Evolutionary conservation across 176 grass and related monocot species (phyloP).

Genomic region (Secale cereale): DNA sequence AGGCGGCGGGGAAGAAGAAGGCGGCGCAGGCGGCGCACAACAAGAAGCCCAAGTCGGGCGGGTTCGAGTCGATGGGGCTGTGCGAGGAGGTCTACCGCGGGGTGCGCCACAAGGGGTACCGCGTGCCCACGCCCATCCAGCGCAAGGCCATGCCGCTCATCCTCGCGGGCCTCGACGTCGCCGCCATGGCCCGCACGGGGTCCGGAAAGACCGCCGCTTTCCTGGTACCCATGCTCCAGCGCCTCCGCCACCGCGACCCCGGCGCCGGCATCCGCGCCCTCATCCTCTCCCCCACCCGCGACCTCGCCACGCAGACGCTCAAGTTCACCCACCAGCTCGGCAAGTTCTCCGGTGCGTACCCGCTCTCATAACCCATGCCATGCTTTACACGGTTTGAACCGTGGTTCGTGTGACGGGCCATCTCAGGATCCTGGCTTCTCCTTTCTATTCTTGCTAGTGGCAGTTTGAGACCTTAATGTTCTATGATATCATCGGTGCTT

Average conservation of each 20-base stretch:
- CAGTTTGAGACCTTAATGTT: background rate
- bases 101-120: slow-evolving; percentile 88
- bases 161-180: slow-evolving; percentile 73
- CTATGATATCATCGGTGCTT: background rate
- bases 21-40: slow-evolving; percentile 32
- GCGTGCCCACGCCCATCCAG: slow-evolving; percentile 96
- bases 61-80: slow-evolving; percentile 87
- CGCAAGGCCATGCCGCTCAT: slow-evolving; percentile 92
- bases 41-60: slow-evolving; percentile 88
- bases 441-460: background rate
- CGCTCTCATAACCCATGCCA: background rate
- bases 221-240: slow-evolving; percentile 91
- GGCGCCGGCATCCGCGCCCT: slow-evolving; percentile 77
- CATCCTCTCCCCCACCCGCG: slow-evolving; percentile 87
- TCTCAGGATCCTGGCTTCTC: background rate
- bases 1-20: slow-evolving; percentile 55
- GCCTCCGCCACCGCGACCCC: slow-evolving; percentile 69
- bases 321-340: slow-evolving; percentile 91
- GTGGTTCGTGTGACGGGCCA: background rate
- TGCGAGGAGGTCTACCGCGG: slow-evolving; percentile 77
- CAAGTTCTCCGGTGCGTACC: slow-evolving; percentile 64
- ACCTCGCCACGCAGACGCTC: slow-evolving; percentile 90
- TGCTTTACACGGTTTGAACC: background rate
- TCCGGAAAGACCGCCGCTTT: slow-evolving; percentile 97
- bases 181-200: slow-evolving; percentile 91